A percentile compares a stretch with the other conserved stretches of the same genome.
phyloP scores from a whole-genome alignment of 345 rosid genomes.

The Ceriops zippeliana region DNA sequence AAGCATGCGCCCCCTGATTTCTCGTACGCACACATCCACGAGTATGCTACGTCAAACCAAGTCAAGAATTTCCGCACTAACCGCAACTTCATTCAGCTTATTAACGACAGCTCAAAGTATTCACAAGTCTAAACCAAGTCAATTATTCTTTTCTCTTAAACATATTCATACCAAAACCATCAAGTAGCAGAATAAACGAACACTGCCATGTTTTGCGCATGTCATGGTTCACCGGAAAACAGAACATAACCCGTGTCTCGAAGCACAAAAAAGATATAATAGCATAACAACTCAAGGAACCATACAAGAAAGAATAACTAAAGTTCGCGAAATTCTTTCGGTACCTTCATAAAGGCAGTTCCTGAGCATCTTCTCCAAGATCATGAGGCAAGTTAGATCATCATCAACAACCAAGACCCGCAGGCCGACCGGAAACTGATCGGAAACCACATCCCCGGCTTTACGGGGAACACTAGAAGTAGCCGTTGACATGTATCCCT shows the following conservation, averaged over 20 bases:
- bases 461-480: slow-evolving; percentile 52
- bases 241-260: slow-evolving; percentile 7
- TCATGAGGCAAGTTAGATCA: slow-evolving; percentile 91
- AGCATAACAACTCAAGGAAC: background rate
- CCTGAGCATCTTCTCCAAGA: slow-evolving; percentile 85
- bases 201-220: slow-evolving; percentile 6
- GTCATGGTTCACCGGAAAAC: background rate
- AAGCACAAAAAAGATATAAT: slow-evolving; percentile 9
- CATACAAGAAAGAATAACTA: background rate
- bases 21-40: background rate
- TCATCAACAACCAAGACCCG: slow-evolving; percentile 93
- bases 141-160: background rate
- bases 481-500: slow-evolving; percentile 61
- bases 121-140: slow-evolving; percentile 14
- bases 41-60: slow-evolving; percentile 3
- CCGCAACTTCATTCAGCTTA: slow-evolving; percentile 11
- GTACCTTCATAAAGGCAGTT: slow-evolving; percentile 77
- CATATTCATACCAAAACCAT: slow-evolving; percentile 16
- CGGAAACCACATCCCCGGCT: slow-evolving; percentile 43
- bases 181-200: slow-evolving; percentile 18
- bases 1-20: background rate
- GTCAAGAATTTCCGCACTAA: background rate
- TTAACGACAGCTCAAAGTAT: slow-evolving; percentile 10
- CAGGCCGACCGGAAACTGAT: slow-evolving; percentile 76
- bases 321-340: background rate